Base-by-base conservation (phyloP, 1,139 yeast species). In the Pichia sp. region DNA sequence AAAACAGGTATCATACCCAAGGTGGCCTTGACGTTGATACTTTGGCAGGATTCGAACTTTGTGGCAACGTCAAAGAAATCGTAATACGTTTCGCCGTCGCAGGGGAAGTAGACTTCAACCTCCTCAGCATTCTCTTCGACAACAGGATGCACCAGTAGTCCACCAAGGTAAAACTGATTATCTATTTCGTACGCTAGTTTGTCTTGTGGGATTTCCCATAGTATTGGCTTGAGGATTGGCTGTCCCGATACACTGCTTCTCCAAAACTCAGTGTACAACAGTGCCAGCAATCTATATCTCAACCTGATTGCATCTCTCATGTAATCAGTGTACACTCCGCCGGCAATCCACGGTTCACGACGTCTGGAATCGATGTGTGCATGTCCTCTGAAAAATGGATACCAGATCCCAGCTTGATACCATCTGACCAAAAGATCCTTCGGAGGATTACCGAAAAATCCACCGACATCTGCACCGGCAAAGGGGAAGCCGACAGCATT, bases 381-480 rank as follows among this genome's bases (percentile, higher is more conserved):
- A 72, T 93, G 99, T 0, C 87, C 97, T 66, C 99, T 78, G 75
- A 93, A 92, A 66, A 93, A 95, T 46, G 99, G 99, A 70, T 92
- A 92, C 84, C 95, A 93, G 30, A 88, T 82, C 57, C 97, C 99
- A 1, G 96, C 79, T 70, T 93, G 99, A 69, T 92, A 92, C 99
- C 99, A 93, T 64, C 99, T 78, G 0, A 89, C 80, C 58, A 90
- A 74, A 57, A 95, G 71, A 64, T 93, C 98, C 45, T 80, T 76
- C 1, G 83, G 74, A 0, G 99, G 99, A 67, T 93, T 80, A 7
- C 96, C 96, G 65, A 91, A 91, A 67, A 95, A 93, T 0, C 99
- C 99, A 38, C 97, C 98, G 42, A 93, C 95, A 72, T 93, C 99
- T 4, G 97, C 95, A 7, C 99, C 99, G 4, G 88, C 80, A 72